Percentiles rank a stretch among this genome's conserved stretches.
Evolutionary conservation across 2,329 filamentous ascomycete species (phyloP).

Genomic region (Lasiodiplodia sp.): DNA sequence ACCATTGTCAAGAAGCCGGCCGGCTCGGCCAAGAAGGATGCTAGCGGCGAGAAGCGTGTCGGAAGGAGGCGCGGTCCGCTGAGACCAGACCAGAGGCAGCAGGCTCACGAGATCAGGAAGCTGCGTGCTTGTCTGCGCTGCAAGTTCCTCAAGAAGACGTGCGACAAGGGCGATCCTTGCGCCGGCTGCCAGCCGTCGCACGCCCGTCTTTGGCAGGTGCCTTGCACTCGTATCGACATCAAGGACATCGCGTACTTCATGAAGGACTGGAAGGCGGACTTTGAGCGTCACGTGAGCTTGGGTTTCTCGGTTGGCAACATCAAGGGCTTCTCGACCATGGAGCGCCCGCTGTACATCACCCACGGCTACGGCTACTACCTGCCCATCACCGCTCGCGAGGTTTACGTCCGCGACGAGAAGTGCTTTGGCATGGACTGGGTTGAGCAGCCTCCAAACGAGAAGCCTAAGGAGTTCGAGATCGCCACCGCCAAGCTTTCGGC

Average conservation of each 20-base stretch:
- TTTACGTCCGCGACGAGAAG: conserved; percentile 88
- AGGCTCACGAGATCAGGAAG: conserved; percentile 96
- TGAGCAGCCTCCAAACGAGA: conserved; percentile 76
- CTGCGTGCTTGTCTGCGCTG: conserved; percentile 91
- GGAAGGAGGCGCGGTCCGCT: conserved; percentile 89
- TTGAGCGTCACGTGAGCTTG: conserved; percentile 85
- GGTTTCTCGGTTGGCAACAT: conserved; percentile 94
- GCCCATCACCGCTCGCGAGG: conserved; percentile 91
- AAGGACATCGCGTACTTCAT: conserved; percentile 99
- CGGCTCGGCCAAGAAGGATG: conserved; percentile 74
- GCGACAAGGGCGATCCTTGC: conserved; percentile 96
- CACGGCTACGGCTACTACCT: conserved; percentile 95
- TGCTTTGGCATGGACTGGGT: conserved; percentile 96
- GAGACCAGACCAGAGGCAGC: conserved; percentile 91
- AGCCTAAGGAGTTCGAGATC: conserved; percentile 82
- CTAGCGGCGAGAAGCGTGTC: conserved; percentile 84
- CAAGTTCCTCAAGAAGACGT: conserved; percentile 99
- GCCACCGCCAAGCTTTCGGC: conserved; percentile 89
- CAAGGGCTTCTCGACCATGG: conserved; percentile 75
- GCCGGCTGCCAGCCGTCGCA: conserved; percentile 95
- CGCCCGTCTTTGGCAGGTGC: conserved; percentile 94
- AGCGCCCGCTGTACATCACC: conserved; percentile 84
- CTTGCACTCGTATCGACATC: conserved; percentile 97
- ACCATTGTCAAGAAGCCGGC: conserved; percentile 79
- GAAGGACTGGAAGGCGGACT: conserved; percentile 99